Percentiles rank a stretch among this genome's conserved stretches.
Conservation (phyloP, 805 yeast species). For the Ascoidea rubescens region DNA sequence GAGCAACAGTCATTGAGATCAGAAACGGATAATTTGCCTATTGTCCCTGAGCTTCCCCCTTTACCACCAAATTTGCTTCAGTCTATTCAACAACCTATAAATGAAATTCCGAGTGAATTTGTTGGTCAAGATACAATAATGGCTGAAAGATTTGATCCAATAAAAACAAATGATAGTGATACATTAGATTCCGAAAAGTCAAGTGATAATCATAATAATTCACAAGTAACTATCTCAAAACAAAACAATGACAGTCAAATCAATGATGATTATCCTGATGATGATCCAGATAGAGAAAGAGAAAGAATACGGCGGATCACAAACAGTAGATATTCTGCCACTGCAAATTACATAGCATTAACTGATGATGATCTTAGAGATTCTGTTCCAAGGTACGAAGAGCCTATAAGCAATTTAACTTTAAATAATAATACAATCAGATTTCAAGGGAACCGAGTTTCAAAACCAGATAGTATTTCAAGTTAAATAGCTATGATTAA, state of each 20-base stretch:
- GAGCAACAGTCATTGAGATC: not conserved
- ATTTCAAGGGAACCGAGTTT: too few species aligned
- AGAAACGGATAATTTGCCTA: not conserved
- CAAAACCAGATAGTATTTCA: too few species aligned
- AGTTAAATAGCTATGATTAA: too few species aligned
- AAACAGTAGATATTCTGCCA: not conserved
- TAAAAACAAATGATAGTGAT: not conserved
- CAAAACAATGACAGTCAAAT: slow-evolving; percentile 9
- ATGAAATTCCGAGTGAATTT: too few species aligned
- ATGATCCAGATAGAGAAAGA: not conserved
- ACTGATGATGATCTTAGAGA: slow-evolving; percentile 2
- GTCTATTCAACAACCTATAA: too few species aligned
- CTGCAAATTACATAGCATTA: not conserved
- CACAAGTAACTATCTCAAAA: slow-evolving; percentile 10
- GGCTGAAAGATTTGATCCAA: not conserved
- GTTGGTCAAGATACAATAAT: not conserved
- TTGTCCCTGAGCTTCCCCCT: slow-evolving; percentile 1
- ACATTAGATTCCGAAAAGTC: slow-evolving; percentile 3
- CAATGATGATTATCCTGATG: slow-evolving; percentile 7
- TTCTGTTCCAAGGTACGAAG: slow-evolving; percentile 8
- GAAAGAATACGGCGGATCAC: not conserved
- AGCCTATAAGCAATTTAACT: too few species aligned
- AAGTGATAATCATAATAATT: slow-evolving; percentile 11
- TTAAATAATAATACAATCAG: too few species aligned
- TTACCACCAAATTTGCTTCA: too few species aligned